These are phyloP conservation scores for Claviceps sp. DNA, from an alignment of 2,329 filamentous ascomycete genomes.

Conservation along the genomic window DNA sequence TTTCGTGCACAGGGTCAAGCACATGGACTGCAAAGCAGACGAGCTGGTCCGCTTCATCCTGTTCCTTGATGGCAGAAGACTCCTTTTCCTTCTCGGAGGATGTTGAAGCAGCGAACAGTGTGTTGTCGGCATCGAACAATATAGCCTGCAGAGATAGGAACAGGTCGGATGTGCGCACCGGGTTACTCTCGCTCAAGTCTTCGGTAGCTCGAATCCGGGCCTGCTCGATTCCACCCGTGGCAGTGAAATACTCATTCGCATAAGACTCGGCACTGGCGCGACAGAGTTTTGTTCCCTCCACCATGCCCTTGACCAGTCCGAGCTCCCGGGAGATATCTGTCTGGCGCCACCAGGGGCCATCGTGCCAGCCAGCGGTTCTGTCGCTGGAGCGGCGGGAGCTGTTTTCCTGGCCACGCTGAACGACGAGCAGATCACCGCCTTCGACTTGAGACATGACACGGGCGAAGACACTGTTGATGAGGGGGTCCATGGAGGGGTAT, in stretches of 20 bases:
- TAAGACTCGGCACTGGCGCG: conserved; percentile 82
- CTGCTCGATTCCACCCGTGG: conserved; percentile 64
- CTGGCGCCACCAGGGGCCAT: conserved; percentile 93
- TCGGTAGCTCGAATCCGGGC: conserved; percentile 71
- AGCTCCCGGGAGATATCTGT: conserved; percentile 57
- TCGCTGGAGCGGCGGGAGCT: conserved; percentile 51
- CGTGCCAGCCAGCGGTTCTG: conserved; percentile 61
- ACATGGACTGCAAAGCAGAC: conserved; percentile 68
- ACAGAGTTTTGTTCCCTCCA: conserved; percentile 83
- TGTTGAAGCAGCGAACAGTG: conserved; percentile 52
- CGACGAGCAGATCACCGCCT: conserved; percentile 84
- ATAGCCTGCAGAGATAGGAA: conserved; percentile 94
- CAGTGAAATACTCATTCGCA: conserved; percentile 68
- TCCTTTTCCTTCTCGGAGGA: conserved; percentile 41
- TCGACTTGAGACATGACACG: conserved; percentile 99
- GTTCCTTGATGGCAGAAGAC: conserved; percentile 36
- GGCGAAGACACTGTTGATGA: conserved; percentile 83
- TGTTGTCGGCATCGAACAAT: conserved; percentile 45
- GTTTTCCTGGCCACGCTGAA: conserved; percentile 84
- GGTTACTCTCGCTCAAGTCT: conserved; percentile 69
- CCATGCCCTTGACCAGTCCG: conserved; percentile 63
- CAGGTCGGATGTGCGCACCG: conserved; percentile 82
- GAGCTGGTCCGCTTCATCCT: conserved; percentile 43
- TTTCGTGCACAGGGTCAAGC: conserved; percentile 80
- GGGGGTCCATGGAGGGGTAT: conserved; percentile 85